Evolutionary conservation across 805 yeast genomes (phyloP), one percentile per base, ranked within the genome.

Genomic region (Maudiozyma bulderi): DNA sequence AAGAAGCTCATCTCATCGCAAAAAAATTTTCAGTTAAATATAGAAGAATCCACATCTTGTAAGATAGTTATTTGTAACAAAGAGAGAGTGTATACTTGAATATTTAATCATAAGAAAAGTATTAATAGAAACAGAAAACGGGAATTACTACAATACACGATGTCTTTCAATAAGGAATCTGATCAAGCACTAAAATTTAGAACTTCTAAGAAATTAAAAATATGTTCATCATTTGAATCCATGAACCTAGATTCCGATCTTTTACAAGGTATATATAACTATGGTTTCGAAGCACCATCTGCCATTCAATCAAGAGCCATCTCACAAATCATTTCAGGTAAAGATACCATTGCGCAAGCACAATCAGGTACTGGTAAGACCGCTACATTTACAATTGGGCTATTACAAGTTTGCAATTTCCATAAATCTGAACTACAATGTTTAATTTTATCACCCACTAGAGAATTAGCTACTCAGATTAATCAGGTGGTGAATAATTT

Each of bases 341-440:
- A 88, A 66, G 99, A 93, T 68, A 90, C 89, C 38, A 82, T 93
- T 52, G 98, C 98, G 45, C 99, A 93, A 72, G 98, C 99, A 40
- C 99, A 93, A 70, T 88, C 96, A 8, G 99, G 99, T 66, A 93
- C 99, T 28, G 99, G 99, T 71, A 93, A 93, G 70, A 93, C 99
- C 2, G 99, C 98, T 45, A 93, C 99, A n/a, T 93, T 93, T 72
- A 78, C 97, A 47, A 91, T 93, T 57, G 91, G 96, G 29, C 86
- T 89, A 76, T 73, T 93, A 56, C 95, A 93, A 71, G 86, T 80
- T 54, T 78, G 93, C 48, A 95, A 91, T 59, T 73, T 82, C 50
- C 78, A 75, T 54, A 71, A 78, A 54, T 77, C 81, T 63, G 86
- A 85, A 54, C 77, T 88, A 52, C 98, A 93, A 72, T 96, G 96